Evolutionary conservation across 2,329 filamentous ascomycete species (phyloP), one percentile per base, ranked within the genome.

Genomic region (Alternaria sp.): DNA sequence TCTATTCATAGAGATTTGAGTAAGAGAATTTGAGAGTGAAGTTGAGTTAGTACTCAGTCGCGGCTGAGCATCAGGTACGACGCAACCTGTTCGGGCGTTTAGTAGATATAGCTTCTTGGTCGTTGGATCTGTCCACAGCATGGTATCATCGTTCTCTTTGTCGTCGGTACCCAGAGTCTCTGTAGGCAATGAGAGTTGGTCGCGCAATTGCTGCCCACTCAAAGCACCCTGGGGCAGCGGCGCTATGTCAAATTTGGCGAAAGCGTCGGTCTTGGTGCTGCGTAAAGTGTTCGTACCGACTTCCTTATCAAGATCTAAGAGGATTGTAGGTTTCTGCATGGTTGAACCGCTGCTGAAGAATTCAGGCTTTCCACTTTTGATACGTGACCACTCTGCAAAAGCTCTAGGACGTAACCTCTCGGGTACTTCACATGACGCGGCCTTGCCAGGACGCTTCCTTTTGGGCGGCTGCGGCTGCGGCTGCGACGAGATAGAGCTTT

Each of bases 41-140:
- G 40, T 41, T 14, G 51, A 24, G 6, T 66, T 51, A 13, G 54
- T 66, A 26, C 40, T 56, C 11, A 61, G 46, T 28, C 54, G 58
- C n/a, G 52, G 11, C 62, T 63, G 34, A 70, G 44, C 48, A 31
- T 56, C 44, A 14, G 67, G 61, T 3, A 77, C 60, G 0, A 79
- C 72, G 17, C 78, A 75, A 1, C 87, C 88, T 9, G 86, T 89
- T 21, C 83, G 80, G 5, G 80, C 68, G 62, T 88, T 84, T n/a
- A 90, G 72, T 2, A 79, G 54, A 44, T 81, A 81, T 1, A 65
- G 78, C 57, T 83, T 77, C 62, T 82, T 84, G 0, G 86, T 90
- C 8, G 77, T 68, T 0, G 88, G 88, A 65, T 92, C 85, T 1
- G 79, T 80, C 90, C 90, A 92, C 14, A 76, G 58, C 0, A 86